These are phyloP conservation scores for Sporothrix euskadiensis DNA, from an alignment of 2,329 filamentous ascomycete species.

Conservation along the genomic window DNA sequence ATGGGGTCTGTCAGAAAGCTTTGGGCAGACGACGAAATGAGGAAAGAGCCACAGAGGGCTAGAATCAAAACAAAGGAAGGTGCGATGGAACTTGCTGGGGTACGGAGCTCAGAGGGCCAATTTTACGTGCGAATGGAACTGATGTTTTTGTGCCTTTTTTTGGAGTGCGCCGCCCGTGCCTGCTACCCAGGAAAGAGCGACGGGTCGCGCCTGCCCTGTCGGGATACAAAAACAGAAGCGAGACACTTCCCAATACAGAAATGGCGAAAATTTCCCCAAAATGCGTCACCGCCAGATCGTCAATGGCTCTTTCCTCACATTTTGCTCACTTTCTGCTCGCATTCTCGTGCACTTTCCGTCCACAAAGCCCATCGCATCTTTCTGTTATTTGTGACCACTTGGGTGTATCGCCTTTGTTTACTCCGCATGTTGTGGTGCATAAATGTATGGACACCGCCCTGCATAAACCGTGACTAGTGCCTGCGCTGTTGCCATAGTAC, in stretches of 20 bases:
- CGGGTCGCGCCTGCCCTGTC: constrained; percentile 30
- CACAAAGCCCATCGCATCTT: not conserved
- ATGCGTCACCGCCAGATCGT: constrained; percentile 14
- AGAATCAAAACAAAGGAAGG: constrained; percentile 30
- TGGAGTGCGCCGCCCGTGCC: constrained; percentile 1
- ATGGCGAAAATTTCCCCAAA: not conserved
- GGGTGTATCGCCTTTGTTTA: constrained; percentile 18
- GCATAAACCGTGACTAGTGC: constrained; percentile 7
- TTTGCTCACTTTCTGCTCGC: not conserved
- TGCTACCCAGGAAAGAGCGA: not conserved
- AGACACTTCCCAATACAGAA: constrained; percentile 6
- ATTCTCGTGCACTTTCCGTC: not conserved
- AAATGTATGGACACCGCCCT: constrained; percentile 8
- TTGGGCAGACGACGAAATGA: constrained; percentile 23
- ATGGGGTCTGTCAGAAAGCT: constrained; percentile 17
- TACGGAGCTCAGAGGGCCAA: not conserved
- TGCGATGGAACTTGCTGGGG: constrained; percentile 26
- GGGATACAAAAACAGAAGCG: constrained; percentile 16
- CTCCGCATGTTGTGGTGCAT: not conserved
- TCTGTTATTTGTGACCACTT: not conserved
- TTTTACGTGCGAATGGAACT: constrained; percentile 21
- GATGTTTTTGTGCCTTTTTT: constrained; percentile 6
- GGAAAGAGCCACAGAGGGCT: constrained; percentile 17
- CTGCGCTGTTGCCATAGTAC: constrained; percentile 30
- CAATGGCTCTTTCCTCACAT: constrained; percentile 1